Conservation (phyloP, 2,329 filamentous ascomycete species). For the Anisogramma anomala region DNA sequence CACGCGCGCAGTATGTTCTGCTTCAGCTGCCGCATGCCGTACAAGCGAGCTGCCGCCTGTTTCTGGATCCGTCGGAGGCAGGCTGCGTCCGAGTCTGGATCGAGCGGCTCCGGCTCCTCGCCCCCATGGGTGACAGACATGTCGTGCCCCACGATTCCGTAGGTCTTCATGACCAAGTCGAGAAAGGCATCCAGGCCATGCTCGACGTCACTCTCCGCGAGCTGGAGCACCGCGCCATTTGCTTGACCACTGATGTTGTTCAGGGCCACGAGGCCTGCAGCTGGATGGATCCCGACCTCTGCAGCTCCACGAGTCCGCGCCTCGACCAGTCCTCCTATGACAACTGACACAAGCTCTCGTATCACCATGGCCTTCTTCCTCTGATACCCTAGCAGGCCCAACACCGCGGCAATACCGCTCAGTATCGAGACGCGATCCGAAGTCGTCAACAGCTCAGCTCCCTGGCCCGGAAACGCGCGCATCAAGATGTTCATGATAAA, state of each 20-base stretch:
- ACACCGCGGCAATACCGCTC: conserved; percentile 76
- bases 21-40: conserved; percentile 71
- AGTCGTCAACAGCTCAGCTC: conserved; percentile 55
- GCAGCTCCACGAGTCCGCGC: conserved; percentile 86
- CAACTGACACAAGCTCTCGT: conserved; percentile 69
- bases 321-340: conserved; percentile 78
- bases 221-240: conserved; percentile 44
- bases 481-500: conserved; percentile 56
- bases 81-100: conserved; percentile 39
- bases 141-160: conserved; percentile 49
- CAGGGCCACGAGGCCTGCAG: conserved; percentile 69
- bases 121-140: conserved; percentile 18
- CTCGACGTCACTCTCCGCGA: conserved; percentile 54
- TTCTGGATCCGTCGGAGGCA: conserved; percentile 46
- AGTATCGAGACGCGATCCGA: conserved; percentile 70
- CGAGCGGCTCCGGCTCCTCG: conserved; percentile 4
- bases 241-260: conserved; percentile 41
- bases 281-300: conserved; percentile 92
- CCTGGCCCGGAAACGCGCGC: conserved; percentile 56
- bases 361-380: conserved; percentile 87
- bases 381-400: conserved; percentile 66
- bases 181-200: conserved; percentile 54
- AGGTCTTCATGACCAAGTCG: conserved; percentile 48
- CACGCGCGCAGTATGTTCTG: conserved; percentile 80
- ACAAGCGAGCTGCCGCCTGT: conserved; percentile 48